phyloP scores from a whole-genome alignment of 148 eudicot genomes.

The Hydrangea macrophylla region DNA sequence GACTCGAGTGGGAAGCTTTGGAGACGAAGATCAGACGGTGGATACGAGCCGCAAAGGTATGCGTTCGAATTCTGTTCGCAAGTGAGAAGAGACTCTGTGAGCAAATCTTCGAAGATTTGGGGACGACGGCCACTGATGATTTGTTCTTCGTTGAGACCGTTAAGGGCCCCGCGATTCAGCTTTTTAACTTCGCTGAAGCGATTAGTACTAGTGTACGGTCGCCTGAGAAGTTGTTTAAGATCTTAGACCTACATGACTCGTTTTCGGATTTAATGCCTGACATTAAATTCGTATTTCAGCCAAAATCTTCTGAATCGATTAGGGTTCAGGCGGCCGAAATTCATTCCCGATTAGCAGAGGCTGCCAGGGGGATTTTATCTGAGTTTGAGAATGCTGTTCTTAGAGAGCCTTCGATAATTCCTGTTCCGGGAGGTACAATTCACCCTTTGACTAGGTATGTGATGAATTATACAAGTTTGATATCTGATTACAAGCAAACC shows the following conservation, averaged over 20 bases:
- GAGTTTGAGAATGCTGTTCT: slow-evolving; percentile 84
- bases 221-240: slow-evolving; percentile 83
- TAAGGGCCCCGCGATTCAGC: slow-evolving; percentile 56
- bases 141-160: slow-evolving; percentile 72
- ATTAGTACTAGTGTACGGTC: slow-evolving; percentile 65
- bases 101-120: slow-evolving; percentile 52
- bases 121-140: slow-evolving; percentile 22
- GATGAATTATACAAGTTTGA: slow-evolving; percentile 81
- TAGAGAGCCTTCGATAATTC: slow-evolving; percentile 69
- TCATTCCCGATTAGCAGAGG: slow-evolving; percentile 67
- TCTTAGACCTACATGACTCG: slow-evolving; percentile 70
- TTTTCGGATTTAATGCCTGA: slow-evolving; percentile 67
- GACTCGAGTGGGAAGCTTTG: slow-evolving; percentile 56
- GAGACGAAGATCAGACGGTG: slow-evolving; percentile 71
- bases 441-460: slow-evolving; percentile 93
- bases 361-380: slow-evolving; percentile 67
- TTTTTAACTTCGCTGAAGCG: slow-evolving; percentile 70
- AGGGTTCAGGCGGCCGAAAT: slow-evolving; percentile 75
- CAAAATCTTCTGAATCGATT: slow-evolving; percentile 55
- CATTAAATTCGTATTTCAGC: slow-evolving; percentile 53
- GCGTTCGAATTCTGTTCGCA: slow-evolving; percentile 55
- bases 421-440: slow-evolving; percentile 78
- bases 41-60: slow-evolving; percentile 71
- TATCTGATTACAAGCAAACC: slow-evolving; percentile 76
- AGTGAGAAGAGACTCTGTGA: slow-evolving; percentile 64